These are phyloP conservation scores for Glonium stellatum DNA, from an alignment of 495 filamentous ascomycete species.

Conservation along the genomic window DNA sequence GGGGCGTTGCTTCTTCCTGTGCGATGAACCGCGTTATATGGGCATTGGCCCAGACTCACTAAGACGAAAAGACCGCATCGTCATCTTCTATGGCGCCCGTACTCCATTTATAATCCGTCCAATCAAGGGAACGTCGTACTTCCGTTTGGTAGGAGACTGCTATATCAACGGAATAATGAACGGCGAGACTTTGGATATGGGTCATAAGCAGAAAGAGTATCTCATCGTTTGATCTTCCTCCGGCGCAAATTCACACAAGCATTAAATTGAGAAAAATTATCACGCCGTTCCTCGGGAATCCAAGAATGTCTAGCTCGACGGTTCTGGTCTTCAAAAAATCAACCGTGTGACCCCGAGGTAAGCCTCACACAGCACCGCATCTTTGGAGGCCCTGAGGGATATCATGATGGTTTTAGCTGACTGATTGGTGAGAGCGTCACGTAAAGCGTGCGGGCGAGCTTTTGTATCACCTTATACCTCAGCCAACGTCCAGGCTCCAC, in stretches of 20 bases:
- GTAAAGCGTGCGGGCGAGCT: too few species aligned
- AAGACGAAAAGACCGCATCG: not conserved
- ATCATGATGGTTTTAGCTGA: too few species aligned
- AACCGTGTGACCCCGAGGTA: too few species aligned
- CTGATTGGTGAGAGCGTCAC: too few species aligned
- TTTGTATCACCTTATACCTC: too few species aligned
- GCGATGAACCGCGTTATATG: not conserved
- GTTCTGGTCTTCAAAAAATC: too few species aligned
- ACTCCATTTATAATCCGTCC: not conserved
- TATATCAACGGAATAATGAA: constrained; percentile 1
- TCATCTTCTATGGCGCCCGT: not conserved
- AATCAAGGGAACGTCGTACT: not conserved
- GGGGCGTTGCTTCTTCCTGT: not conserved
- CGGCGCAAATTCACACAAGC: not conserved
- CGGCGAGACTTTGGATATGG: not conserved
- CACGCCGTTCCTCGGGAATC: not conserved
- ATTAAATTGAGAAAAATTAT: not conserved
- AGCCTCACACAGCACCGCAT: too few species aligned
- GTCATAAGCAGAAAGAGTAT: not conserved
- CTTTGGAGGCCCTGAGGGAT: too few species aligned
- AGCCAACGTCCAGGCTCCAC: too few species aligned
- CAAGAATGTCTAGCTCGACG: not conserved
- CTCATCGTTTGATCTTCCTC: not conserved
- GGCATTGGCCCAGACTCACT: not conserved
- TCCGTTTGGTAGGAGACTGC: not conserved